Evolutionary conservation across 73 alveolate genomes (phyloP).

Genomic region (Paramecium sonneborni): DNA sequence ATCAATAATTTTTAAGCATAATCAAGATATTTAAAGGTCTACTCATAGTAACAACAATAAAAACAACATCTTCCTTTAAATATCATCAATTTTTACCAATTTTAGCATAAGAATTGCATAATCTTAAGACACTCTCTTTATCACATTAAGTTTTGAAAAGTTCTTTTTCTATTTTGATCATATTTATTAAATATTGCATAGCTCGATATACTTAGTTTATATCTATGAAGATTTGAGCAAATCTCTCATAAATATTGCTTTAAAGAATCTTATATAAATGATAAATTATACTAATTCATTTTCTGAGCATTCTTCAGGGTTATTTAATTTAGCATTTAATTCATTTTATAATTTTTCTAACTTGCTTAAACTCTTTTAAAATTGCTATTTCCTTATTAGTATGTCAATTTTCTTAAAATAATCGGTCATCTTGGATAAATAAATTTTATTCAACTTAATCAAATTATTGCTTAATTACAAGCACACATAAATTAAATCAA

Average conservation of each 20-base stretch:
- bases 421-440: constrained; percentile 19
- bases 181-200: background rate
- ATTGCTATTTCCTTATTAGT: background rate
- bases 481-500: background rate
- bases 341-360: background rate
- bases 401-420: background rate
- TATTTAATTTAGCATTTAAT: background rate
- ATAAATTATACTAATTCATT: background rate
- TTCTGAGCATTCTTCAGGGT: constrained; percentile 25
- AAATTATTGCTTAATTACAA: background rate
- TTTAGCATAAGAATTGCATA: constrained; percentile 35
- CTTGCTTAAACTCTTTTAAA: background rate
- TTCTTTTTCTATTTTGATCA: background rate
- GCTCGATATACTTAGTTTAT: background rate
- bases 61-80: constrained; percentile 23
- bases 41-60: constrained; percentile 24
- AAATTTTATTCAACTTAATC: constrained; percentile 9
- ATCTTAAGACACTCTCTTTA: background rate
- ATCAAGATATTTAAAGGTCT: background rate
- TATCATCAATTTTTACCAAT: background rate
- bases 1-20: background rate
- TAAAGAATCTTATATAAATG: background rate
- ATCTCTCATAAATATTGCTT: background rate
- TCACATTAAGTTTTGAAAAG: background rate
- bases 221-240: background rate